A percentile compares a stretch with the other conserved stretches of the same genome.
These are phyloP conservation scores for Psilocybe azurescens DNA, from an alignment of 768 basidiomycete species.

Conservation along the genomic window DNA sequence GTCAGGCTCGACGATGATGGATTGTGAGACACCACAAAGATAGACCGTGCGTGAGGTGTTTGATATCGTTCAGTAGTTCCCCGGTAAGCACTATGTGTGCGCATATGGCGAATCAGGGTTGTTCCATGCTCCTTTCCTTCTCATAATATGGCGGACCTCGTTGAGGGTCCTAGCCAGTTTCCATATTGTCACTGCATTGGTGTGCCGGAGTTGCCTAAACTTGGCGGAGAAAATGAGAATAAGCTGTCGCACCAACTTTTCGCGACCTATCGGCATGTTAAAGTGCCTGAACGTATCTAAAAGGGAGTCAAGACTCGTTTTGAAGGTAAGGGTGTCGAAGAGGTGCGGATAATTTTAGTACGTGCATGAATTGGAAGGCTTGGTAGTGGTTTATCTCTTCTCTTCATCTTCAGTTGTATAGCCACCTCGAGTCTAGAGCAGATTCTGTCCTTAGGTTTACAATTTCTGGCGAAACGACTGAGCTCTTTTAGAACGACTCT, in stretches of 20 bases:
- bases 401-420: background rate
- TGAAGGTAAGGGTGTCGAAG: no score
- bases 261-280: constrained; percentile 33
- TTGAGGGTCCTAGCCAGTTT: constrained; percentile 29
- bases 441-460: background rate
- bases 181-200: constrained; percentile 47
- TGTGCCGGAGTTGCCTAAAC: constrained; percentile 46
- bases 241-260: constrained; percentile 51
- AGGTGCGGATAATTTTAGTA: no score
- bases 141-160: constrained; percentile 16
- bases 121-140: no score
- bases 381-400: background rate
- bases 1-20: constrained; percentile 30
- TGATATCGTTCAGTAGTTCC: constrained; percentile 13
- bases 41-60: constrained; percentile 41
- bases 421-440: background rate
- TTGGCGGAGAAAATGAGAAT: constrained; percentile 42
- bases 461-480: background rate
- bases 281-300: background rate
- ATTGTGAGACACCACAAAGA: constrained; percentile 44
- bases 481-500: background rate
- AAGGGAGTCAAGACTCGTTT: background rate
- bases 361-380: no score
- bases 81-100: background rate
- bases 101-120: no score